Evolutionary conservation across 768 basidiomycete genomes (phyloP).

Genomic region (Fomitopsis serialis): DNA sequence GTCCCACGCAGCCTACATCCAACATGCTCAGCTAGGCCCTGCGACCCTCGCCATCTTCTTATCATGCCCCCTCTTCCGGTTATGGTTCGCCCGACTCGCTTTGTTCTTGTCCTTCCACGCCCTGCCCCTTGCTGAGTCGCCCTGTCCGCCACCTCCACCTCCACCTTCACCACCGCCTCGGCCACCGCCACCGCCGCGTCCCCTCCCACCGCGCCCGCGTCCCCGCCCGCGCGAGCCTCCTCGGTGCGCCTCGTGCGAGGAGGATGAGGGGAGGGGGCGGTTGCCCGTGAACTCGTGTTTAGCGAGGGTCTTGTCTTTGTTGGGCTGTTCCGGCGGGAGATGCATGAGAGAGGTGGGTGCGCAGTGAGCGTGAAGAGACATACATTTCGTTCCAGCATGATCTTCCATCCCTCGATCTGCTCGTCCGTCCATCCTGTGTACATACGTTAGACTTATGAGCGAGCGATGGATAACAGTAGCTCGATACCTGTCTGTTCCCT

Average conservation of each 20-base stretch:
- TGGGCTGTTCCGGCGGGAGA: constrained; percentile 40
- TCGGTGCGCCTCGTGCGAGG: not conserved
- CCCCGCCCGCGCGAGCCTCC: constrained; percentile 30
- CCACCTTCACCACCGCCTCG: constrained; percentile 30
- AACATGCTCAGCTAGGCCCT: constrained; percentile 23
- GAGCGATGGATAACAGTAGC: not conserved
- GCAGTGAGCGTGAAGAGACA: constrained; percentile 22
- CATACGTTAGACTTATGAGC: not conserved
- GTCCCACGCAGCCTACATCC: no score
- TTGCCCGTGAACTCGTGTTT: constrained; percentile 80
- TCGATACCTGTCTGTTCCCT: constrained; percentile 58
- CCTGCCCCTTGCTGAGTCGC: constrained; percentile 44
- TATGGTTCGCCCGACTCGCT: constrained; percentile 64
- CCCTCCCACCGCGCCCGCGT: constrained; percentile 31
- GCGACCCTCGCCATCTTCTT: constrained; percentile 78
- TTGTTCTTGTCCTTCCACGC: constrained; percentile 77
- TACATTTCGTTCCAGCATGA: constrained; percentile 88
- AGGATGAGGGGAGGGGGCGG: constrained; percentile 17
- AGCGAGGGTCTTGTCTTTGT: constrained; percentile 65
- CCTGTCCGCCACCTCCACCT: constrained; percentile 32
- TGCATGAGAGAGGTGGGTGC: no score
- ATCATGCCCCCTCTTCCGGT: constrained; percentile 81
- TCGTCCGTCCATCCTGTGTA: constrained; percentile 66
- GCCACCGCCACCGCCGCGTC: constrained; percentile 31
- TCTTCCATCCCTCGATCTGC: constrained; percentile 89